phyloP scores from a whole-genome alignment of 257 asterid genomes.

The Scutellaria galericulata region DNA sequence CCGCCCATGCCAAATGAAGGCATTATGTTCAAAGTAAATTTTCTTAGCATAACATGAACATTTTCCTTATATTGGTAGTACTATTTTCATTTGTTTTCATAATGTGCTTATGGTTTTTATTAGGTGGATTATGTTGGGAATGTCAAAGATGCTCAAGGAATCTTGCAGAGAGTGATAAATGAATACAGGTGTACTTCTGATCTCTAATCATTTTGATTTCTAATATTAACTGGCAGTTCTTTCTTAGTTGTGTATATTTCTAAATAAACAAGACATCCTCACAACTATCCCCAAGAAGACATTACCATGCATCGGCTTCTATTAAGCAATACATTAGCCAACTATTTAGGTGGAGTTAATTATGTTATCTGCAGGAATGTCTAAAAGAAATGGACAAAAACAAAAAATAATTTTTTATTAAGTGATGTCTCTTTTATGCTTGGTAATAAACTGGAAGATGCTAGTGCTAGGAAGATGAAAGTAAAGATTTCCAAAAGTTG shows the following conservation, averaged over 20 bases:
- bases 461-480: neutral
- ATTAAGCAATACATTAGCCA: slow-evolving; percentile 2
- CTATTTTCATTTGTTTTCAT: slow-evolving; percentile 29
- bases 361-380: slow-evolving; percentile 18
- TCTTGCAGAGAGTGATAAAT: slow-evolving; percentile 68
- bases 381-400: neutral
- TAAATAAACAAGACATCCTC: slow-evolving; percentile 24
- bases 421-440: slow-evolving; percentile 23
- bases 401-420: neutral
- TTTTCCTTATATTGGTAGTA: slow-evolving; percentile 25
- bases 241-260: slow-evolving; percentile 18
- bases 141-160: slow-evolving; percentile 83
- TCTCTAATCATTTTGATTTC: slow-evolving; percentile 31
- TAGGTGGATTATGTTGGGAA: slow-evolving; percentile 84
- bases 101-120: slow-evolving; percentile 30
- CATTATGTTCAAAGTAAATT: slow-evolving; percentile 69
- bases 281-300: slow-evolving; percentile 23
- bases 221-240: slow-evolving; percentile 24
- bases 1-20: slow-evolving; percentile 56
- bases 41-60: slow-evolving; percentile 15
- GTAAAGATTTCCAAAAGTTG: slow-evolving; percentile 21
- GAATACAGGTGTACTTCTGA: slow-evolving; percentile 68
- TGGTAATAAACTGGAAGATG: slow-evolving; percentile 14
- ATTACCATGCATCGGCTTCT: slow-evolving; percentile 18
- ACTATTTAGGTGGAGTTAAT: slow-evolving; percentile 24